These are phyloP conservation scores for Tremella mesenterica DNA, from an alignment of 768 basidiomycete genomes.

Conservation along the genomic window DNA sequence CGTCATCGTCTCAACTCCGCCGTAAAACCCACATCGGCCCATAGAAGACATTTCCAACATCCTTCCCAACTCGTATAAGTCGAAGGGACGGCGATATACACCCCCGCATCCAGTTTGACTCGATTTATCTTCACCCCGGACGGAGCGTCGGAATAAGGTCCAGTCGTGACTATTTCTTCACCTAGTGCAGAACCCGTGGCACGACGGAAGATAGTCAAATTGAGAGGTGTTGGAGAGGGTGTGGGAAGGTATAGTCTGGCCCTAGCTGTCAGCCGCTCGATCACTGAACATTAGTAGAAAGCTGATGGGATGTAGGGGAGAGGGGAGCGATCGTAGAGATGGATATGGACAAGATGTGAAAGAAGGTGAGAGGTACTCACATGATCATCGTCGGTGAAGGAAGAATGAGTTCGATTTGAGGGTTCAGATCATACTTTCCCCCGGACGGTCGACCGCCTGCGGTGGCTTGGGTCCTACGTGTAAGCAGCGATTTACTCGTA, in stretches of 20 bases:
- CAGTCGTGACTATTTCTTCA: conserved; percentile 57
- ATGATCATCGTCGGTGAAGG: conserved; percentile 14
- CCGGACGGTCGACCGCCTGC: conserved; percentile 66
- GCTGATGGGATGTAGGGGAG: background rate
- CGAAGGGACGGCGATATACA: conserved; percentile 49
- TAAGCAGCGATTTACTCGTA: background rate
- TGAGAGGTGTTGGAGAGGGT: conserved; percentile 22
- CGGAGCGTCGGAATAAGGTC: conserved; percentile 65
- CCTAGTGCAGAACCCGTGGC: conserved; percentile 46
- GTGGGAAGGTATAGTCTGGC: conserved; percentile 14
- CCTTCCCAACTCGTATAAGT: no score
- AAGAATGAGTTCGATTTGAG: conserved; percentile 55
- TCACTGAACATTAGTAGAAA: background rate
- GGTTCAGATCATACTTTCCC: conserved; percentile 59
- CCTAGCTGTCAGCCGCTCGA: background rate
- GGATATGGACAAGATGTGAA: background rate
- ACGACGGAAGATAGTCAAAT: conserved; percentile 38
- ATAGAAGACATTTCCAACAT: no score
- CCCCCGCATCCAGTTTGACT: conserved; percentile 53
- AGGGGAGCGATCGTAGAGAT: background rate
- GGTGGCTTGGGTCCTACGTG: conserved; percentile 53
- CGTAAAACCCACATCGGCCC: no score
- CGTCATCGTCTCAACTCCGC: no score
- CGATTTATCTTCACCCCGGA: conserved; percentile 58
- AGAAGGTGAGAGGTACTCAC: conserved; percentile 13